A percentile compares a stretch with the other conserved stretches of the same genome.
Conservation (phyloP, 2,329 filamentous ascomycete species). For the Claviceps purpurea region DNA sequence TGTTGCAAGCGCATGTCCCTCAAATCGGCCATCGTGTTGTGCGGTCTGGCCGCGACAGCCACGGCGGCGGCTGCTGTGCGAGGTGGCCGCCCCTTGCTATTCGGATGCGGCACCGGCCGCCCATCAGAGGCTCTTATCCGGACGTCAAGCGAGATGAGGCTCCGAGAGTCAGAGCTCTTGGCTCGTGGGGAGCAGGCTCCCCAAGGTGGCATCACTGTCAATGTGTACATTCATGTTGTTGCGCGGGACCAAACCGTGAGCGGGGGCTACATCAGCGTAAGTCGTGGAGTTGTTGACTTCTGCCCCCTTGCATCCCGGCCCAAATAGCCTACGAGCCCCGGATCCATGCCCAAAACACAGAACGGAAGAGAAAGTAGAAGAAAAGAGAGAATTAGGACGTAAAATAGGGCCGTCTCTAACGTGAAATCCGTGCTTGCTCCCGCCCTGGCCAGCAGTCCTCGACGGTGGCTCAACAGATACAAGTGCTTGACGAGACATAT, state of each 20-base stretch:
- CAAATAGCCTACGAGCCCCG: too few relatives aligned
- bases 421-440: too few relatives aligned
- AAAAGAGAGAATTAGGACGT: neutral
- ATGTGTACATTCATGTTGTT: constrained; percentile 1
- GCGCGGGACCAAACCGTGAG: neutral
- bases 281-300: neutral
- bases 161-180: neutral
- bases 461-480: constrained; percentile 21
- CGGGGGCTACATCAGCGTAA: neutral
- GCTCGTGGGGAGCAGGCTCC: neutral
- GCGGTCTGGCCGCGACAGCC: neutral
- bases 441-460: neutral
- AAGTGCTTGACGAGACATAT: constrained; percentile 30
- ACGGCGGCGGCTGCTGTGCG: neutral
- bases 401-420: neutral
- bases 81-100: neutral
- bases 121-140: neutral
- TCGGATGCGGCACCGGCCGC: constrained; percentile 1
- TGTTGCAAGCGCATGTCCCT: neutral
- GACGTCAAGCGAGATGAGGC: neutral
- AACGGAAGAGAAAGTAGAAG: neutral
- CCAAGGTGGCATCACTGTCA: neutral
- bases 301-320: too few relatives aligned
- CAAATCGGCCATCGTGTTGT: neutral
- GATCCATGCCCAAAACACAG: too few relatives aligned